Evolutionary conservation across 1,284 basidiomycete genomes (phyloP).

Genomic region (Cryptococcus neoformans): DNA sequence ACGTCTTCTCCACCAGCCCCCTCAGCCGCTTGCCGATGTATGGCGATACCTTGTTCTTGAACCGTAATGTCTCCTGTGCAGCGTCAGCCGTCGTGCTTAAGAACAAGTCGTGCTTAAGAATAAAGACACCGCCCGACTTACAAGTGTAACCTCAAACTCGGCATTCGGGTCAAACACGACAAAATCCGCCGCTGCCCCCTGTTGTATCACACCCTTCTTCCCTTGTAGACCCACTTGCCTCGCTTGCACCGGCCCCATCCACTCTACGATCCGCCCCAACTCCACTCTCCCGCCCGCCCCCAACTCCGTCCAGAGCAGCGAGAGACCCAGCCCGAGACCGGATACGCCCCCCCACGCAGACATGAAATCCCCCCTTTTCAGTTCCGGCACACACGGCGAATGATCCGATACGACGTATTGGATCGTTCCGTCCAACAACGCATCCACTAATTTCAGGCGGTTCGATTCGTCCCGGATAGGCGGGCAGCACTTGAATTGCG

Average conservation of each 20-base stretch:
- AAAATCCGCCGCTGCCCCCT: constrained; percentile 76
- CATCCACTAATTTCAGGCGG: constrained; percentile 71
- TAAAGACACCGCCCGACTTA: constrained; percentile 38
- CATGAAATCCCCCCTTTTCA: constrained; percentile 83
- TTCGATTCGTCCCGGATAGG: constrained; percentile 75
- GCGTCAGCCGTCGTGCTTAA: too few species aligned
- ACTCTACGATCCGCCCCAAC: constrained; percentile 65
- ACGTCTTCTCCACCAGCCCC: constrained; percentile 64
- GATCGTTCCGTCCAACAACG: constrained; percentile 72
- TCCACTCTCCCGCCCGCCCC: constrained; percentile 49
- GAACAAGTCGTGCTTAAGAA: neutral
- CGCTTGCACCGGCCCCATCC: constrained; percentile 70
- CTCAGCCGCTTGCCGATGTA: constrained; percentile 69
- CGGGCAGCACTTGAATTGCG: constrained; percentile 79
- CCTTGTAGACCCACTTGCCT: constrained; percentile 67
- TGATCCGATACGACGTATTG: constrained; percentile 92
- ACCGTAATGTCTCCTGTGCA: constrained; percentile 62
- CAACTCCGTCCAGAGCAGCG: constrained; percentile 63
- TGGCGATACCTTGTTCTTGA: constrained; percentile 90
- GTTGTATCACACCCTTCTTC: constrained; percentile 66
- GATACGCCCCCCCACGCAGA: constrained; percentile 86
- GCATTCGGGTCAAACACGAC: constrained; percentile 75
- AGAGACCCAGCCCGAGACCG: constrained; percentile 53
- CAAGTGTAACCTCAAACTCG: constrained; percentile 56
- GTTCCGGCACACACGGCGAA: constrained; percentile 75